phyloP scores from a whole-genome alignment of 169 alveolate species.

The Eimeria acervulina region DNA sequence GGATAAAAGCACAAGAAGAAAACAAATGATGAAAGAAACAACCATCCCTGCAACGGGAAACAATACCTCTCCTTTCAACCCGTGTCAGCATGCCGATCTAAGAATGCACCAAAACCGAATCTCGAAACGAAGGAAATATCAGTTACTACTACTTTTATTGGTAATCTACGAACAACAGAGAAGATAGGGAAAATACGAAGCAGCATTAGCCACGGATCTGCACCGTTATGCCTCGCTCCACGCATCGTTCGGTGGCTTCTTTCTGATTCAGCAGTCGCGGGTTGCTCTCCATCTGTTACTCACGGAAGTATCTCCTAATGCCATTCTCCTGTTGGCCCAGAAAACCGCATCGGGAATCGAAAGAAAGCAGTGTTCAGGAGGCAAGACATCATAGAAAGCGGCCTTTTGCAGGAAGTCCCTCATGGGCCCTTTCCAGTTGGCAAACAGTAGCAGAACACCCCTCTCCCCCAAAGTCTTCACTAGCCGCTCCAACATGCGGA shows the following conservation, averaged over 20 bases:
- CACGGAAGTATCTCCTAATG: neutral
- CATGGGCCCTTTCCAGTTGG: conserved; percentile 86
- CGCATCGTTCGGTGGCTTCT: neutral
- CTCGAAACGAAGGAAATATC: neutral
- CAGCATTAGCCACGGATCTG: neutral
- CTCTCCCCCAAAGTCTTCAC: conserved; percentile 30
- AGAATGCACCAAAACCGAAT: neutral
- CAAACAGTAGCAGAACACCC: conserved; percentile 72
- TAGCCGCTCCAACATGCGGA: conserved; percentile 85
- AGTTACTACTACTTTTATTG: too few relatives aligned
- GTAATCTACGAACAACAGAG: neutral
- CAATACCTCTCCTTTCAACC: neutral
- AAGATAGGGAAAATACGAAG: neutral
- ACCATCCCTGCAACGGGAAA: neutral
- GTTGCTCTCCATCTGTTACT: neutral
- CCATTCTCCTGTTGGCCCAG: conserved; percentile 79
- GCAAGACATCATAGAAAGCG: conserved; percentile 79
- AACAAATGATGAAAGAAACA: neutral
- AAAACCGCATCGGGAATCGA: conserved; percentile 85
- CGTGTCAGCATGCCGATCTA: neutral
- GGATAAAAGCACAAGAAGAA: neutral
- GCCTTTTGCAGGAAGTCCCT: conserved; percentile 83
- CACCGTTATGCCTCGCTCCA: neutral
- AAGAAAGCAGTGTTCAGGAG: conserved; percentile 84
- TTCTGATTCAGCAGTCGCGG: too few relatives aligned